A percentile compares a stretch with the other conserved stretches of the same genome.
phyloP scores from a whole-genome alignment of 2,329 filamentous ascomycete species.

The Stagonosporopsis vannaccii region DNA sequence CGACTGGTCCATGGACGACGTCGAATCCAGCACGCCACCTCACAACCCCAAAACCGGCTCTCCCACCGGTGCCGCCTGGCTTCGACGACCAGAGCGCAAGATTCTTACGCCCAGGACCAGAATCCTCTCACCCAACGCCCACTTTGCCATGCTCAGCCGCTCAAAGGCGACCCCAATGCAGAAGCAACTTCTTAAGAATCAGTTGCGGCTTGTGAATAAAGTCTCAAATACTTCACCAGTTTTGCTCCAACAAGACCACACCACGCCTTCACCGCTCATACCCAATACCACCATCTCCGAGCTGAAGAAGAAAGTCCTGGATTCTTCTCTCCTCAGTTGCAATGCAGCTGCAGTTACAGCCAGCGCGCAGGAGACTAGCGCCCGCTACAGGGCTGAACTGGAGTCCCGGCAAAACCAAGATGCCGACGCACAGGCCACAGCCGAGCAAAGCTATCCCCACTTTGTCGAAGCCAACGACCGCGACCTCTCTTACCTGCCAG shows the following conservation, averaged over 20 bases:
- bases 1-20: constrained; percentile 28
- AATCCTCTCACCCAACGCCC: neutral
- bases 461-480: constrained; percentile 13
- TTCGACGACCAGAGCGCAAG: neutral
- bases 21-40: constrained; percentile 22
- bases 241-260: constrained; percentile 1
- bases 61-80: neutral
- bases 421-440: constrained; percentile 15
- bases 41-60: constrained; percentile 20
- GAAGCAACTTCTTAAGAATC: constrained; percentile 11
- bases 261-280: neutral
- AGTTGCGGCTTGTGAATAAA: constrained; percentile 2
- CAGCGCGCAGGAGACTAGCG: constrained; percentile 7
- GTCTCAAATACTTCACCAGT: neutral
- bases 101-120: neutral
- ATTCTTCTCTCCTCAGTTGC: neutral
- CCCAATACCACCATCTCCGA: neutral
- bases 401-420: constrained; percentile 19
- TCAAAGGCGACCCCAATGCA: constrained; percentile 1
- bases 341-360: constrained; percentile 10
- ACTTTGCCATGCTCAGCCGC: neutral
- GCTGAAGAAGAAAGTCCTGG: neutral
- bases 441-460: constrained; percentile 10
- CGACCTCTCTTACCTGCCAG: constrained; percentile 13
- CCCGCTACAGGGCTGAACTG: constrained; percentile 11